Base-by-base conservation (phyloP, 495 filamentous ascomycete species). In the Podospora appendiculata region DNA sequence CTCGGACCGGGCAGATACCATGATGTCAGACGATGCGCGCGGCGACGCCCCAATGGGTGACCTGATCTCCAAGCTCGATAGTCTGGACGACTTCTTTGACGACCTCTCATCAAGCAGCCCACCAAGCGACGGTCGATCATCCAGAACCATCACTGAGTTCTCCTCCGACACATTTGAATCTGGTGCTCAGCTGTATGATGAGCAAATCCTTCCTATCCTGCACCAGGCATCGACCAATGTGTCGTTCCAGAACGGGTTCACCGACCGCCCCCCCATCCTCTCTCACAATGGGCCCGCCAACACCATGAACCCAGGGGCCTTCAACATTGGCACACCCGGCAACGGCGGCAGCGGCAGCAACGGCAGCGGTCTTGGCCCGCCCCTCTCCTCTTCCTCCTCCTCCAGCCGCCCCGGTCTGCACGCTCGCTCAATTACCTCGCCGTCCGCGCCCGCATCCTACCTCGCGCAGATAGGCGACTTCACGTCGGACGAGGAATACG, bases 71-170 rank as follows among this genome's bases (percentile, higher is more conserved):
- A 94, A 95, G 62, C 77, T 99, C 0, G 89, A 96, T 58, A 93
- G 88, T 58, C 65, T 98, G 10, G 93, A 98, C 60, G 91, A 96
- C 61, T 97, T 97, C 73, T 96, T 96, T 59, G 90, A 95, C 51
- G 69, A 79, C 52, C 67, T 71, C 50, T 64, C 71, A 10, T 64
- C 71, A 10, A 74, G 75, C 32, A 76, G 69, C 53, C 77, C 80
- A 7, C 73, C 77, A 3, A 81, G 62, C 64, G 79, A 70, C 61
- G 72, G 76, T 6, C 72, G 73, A 1, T 79, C 81, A 13, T 80
- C 85, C n/a, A 78, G 79, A 32, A 81, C 79, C 12, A 80, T 84
- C 53, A 79, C 84, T 52, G 70, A 86, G 73, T 67, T 80, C 46
- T 85, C 79, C 13, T 70, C 72, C 13, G 79, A 77, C 47, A 72